Evolutionary conservation across 352 stramenopile species (phyloP).

Genomic region (Blastocystis sp.): DNA sequence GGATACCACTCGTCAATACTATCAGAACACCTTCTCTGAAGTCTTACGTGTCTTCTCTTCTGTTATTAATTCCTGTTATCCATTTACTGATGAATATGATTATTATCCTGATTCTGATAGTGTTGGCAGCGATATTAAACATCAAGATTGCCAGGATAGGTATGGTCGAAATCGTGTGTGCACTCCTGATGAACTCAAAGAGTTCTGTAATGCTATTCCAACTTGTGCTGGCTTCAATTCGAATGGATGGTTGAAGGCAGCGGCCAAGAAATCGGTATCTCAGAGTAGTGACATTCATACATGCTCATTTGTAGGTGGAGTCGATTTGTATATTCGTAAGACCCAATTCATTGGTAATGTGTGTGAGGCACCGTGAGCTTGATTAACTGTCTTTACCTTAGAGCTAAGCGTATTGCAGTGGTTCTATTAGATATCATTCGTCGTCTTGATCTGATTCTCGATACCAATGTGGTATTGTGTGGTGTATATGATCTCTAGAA

Average conservation of each 20-base stretch:
- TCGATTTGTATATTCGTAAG: constrained; percentile 12
- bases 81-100: neutral
- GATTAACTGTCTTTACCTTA: neutral
- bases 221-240: constrained; percentile 40
- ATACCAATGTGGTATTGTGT: no score
- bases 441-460: neutral
- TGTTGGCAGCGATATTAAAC: neutral
- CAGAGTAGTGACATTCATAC: neutral
- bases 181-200: neutral
- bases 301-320: neutral
- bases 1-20: constrained; percentile 77
- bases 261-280: no score
- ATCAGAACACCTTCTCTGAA: constrained; percentile 74
- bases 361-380: neutral
- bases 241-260: constrained; percentile 27
- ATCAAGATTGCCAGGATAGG: neutral
- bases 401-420: neutral
- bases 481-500: no score
- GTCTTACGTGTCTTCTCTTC: neutral
- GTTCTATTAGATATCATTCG: neutral
- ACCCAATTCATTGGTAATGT: neutral
- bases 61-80: neutral
- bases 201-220: neutral
- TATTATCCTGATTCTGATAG: neutral
- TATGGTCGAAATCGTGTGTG: neutral